Base-by-base conservation (phyloP, 1,139 yeast species). In the Geotrichum australiense region DNA sequence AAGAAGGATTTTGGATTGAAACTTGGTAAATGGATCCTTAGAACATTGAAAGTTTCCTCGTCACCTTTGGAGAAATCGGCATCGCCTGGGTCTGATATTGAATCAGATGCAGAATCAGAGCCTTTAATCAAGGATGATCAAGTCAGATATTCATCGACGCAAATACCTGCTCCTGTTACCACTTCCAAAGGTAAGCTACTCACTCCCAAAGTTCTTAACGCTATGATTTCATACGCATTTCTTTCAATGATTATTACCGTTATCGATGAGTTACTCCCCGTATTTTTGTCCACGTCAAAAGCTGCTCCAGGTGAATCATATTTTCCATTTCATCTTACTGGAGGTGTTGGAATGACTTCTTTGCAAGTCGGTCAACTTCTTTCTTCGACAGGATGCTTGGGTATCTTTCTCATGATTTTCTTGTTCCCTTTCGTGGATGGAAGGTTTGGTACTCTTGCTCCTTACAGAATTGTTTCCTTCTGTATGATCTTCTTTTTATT, bases 251-350 rank as follows among this genome's bases (percentile, higher is more conserved):
- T 75, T 52, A 58, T 66, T n/a, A 63, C 74, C n/a, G 72, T 74
- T 4, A 75, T 66, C 55, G 68, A 68, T 39, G 83, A 78, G 56
- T 74, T 78, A 48, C 59, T 76, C 35, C 83, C 85, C 8, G 73
- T 78, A 4, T 72, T 74, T 45, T 59, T 77, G 18, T 79, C 82
- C 0, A 66, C 76, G n/a, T 61, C 55, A 28, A 21, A 29, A 14
- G 46, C 44, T 28, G 37, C 46, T 8, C 30, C 35, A 52, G 36
- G 46, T 3, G 31, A 46, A 4, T 62, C 76, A 14, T 51, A 59
- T 27, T 75, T 78, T 53, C 78, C 78, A 0, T 68, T 69, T 55
- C 57, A 54, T 28, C 59, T 73, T 15, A 59, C 55, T 6, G 79
- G 79, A 35, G 79, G 79, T 0, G 58, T 73, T 37, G 74, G 76